Conservation (phyloP, 306 rosid species). For the Pterocarpus macrocarpus region DNA sequence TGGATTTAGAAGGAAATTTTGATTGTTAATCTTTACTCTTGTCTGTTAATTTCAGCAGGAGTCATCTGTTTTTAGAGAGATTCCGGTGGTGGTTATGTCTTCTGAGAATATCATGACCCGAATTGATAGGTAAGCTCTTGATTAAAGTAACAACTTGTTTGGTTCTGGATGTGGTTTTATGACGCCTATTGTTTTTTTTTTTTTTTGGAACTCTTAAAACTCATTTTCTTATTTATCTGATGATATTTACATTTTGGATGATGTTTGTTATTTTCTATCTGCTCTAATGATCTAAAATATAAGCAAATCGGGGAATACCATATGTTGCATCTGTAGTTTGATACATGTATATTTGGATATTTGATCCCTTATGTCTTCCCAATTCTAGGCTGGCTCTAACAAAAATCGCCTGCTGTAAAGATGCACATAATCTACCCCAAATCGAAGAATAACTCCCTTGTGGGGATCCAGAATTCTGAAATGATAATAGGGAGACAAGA, state of each 20-base stretch:
- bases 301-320: too few relatives aligned
- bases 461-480: constrained; percentile 6
- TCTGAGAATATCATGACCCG: constrained; percentile 90
- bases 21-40: not conserved
- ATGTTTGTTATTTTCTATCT: constrained; percentile 32
- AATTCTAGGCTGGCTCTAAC: constrained; percentile 5
- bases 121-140: constrained; percentile 80
- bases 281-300: constrained; percentile 3
- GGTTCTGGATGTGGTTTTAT: constrained; percentile 10
- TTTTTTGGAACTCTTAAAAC: not conserved
- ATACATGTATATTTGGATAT: not conserved
- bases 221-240: constrained; percentile 7
- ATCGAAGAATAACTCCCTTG: not conserved
- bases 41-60: constrained; percentile 66
- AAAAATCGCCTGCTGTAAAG: not conserved
- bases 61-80: constrained; percentile 82
- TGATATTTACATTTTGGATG: not conserved
- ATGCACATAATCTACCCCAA: constrained; percentile 9
- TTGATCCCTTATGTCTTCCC: not conserved
- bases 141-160: not conserved
- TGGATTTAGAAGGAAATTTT: not conserved
- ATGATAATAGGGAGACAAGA: not conserved
- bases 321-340: too few relatives aligned
- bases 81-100: constrained; percentile 97
- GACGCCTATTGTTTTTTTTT: constrained; percentile 5